These are phyloP conservation scores for Mucor saturninus DNA, from an alignment of 371 early-diverging fungal genomes.

Conservation along the genomic window DNA sequence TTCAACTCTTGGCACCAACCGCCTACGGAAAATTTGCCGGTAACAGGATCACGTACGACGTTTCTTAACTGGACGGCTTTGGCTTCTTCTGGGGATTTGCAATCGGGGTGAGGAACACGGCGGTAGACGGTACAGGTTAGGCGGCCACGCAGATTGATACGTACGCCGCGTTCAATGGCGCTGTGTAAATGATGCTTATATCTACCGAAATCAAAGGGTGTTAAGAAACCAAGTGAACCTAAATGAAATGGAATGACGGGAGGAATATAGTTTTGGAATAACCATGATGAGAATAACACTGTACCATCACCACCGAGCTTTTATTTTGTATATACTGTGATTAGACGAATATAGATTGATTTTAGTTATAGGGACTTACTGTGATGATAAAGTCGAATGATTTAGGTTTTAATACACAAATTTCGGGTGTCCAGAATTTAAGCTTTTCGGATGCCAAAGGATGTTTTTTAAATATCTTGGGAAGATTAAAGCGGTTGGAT, in stretches of 20 bases:
- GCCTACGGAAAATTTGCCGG: slow-evolving; percentile 53
- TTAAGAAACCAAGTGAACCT: slow-evolving; percentile 91
- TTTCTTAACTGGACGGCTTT: slow-evolving; percentile 40
- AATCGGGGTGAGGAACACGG: slow-evolving; percentile 41
- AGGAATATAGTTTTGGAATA: slow-evolving; percentile 91
- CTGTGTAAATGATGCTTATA: slow-evolving; percentile 61
- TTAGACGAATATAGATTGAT: slow-evolving; percentile 14
- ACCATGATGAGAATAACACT: slow-evolving; percentile 87
- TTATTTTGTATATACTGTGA: no score
- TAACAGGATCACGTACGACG: slow-evolving; percentile 47
- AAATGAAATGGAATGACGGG: slow-evolving; percentile 91
- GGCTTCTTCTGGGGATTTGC: slow-evolving; percentile 20
- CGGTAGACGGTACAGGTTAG: slow-evolving; percentile 85
- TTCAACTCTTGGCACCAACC: slow-evolving; percentile 39
- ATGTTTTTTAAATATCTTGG: slow-evolving; percentile 37
- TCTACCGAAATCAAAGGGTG: slow-evolving; percentile 80
- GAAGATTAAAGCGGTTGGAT: slow-evolving; percentile 62
- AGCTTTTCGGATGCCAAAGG: slow-evolving; percentile 42
- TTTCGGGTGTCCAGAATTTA: slow-evolving; percentile 81
- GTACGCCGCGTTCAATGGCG: slow-evolving; percentile 73
- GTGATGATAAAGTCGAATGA: slow-evolving; percentile 82
- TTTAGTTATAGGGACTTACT: slow-evolving; percentile 51
- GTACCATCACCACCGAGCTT: slow-evolving; percentile 91
- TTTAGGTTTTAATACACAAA: slow-evolving; percentile 71
- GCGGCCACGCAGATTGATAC: slow-evolving; percentile 89